These are phyloP conservation scores for Candida nitratophila DNA, from an alignment of 805 yeast species.

Conservation along the genomic window DNA sequence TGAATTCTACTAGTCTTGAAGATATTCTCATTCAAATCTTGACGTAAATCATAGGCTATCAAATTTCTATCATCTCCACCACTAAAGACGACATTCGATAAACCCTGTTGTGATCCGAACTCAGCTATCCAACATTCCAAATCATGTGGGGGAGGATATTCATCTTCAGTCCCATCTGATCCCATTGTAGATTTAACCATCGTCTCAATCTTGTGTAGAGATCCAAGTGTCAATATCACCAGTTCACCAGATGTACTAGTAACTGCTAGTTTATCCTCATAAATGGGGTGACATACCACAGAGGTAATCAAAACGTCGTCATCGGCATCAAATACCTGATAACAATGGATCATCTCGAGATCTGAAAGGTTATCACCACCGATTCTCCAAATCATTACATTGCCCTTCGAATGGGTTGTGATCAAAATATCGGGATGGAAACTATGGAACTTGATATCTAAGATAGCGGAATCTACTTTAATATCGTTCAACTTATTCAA, in stretches of 20 bases:
- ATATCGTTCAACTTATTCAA: slow-evolving; percentile 19
- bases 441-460: slow-evolving; percentile 71
- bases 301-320: slow-evolving; percentile 49
- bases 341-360: slow-evolving; percentile 21
- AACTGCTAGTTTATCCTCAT: slow-evolving; percentile 32
- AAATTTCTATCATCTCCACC: slow-evolving; percentile 89
- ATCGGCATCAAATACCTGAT: slow-evolving; percentile 37
- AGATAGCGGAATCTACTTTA: slow-evolving; percentile 52
- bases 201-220: slow-evolving; percentile 8
- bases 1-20: slow-evolving; percentile 51
- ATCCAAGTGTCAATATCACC: slow-evolving; percentile 31
- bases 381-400: slow-evolving; percentile 55
- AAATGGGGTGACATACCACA: slow-evolving; percentile 44
- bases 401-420: slow-evolving; percentile 80
- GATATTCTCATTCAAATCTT: slow-evolving; percentile 20
- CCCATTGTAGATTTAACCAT: background rate
- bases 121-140: slow-evolving; percentile 88
- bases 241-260: slow-evolving; percentile 68
- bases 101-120: slow-evolving; percentile 50
- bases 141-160: slow-evolving; percentile 40
- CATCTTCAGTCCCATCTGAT: slow-evolving; percentile 5
- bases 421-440: slow-evolving; percentile 38
- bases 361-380: slow-evolving; percentile 10
- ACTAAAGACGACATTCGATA: slow-evolving; percentile 56
- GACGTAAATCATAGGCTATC: slow-evolving; percentile 64